Evolutionary conservation across 2,329 filamentous ascomycete genomes (phyloP).

Genomic region (Chalaropsis thielavioides): DNA sequence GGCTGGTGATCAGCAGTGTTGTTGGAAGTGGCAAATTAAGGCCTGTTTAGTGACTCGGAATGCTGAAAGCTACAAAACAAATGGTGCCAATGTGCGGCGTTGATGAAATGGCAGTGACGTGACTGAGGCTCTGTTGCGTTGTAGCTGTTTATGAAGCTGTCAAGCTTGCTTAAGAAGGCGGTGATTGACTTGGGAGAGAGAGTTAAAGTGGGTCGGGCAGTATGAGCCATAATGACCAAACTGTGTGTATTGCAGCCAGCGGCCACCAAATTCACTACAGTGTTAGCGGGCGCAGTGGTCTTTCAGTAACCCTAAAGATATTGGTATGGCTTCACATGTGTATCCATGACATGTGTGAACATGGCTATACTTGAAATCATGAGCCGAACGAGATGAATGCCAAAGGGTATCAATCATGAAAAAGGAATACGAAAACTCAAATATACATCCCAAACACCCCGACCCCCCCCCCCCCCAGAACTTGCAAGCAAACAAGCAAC

Average conservation of each 20-base stretch:
- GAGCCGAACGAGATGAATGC: background rate
- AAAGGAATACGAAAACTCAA: background rate
- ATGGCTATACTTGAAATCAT: background rate
- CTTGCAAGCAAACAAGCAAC: background rate
- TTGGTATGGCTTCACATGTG: background rate
- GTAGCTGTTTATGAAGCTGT: background rate
- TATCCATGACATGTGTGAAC: too few relatives aligned
- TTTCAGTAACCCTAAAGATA: background rate
- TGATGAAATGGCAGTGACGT: background rate
- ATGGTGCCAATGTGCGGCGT: background rate
- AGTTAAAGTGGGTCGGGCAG: background rate
- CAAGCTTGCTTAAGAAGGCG: background rate
- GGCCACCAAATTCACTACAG: too few relatives aligned
- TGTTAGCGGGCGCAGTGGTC: background rate
- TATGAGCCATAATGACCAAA: slow-evolving; percentile 14
- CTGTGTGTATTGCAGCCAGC: background rate
- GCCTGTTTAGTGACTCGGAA: too few relatives aligned
- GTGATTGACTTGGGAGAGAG: background rate
- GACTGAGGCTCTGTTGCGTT: background rate
- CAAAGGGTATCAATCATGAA: background rate
- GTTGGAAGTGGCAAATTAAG: background rate
- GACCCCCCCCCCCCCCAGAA: background rate
- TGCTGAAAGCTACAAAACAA: background rate
- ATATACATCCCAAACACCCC: background rate
- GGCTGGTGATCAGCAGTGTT: background rate